Conservation (phyloP, 139 green algal genomes). For the Micromonas commoda region DNA sequence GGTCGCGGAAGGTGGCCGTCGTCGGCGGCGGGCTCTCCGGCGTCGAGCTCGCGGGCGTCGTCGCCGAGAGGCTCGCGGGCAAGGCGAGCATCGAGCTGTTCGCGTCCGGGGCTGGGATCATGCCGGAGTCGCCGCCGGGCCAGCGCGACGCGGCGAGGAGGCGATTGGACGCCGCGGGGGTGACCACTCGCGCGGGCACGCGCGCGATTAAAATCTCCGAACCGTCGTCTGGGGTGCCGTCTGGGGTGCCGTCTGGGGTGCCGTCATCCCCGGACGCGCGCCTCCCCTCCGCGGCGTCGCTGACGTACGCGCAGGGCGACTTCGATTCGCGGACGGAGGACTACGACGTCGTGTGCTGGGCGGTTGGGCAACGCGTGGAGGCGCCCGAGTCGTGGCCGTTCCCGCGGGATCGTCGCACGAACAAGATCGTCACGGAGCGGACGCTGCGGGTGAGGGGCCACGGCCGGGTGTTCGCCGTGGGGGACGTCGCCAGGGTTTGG, state of each 20-base stretch:
- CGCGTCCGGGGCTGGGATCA: slow-evolving; percentile 50
- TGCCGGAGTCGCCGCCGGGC: slow-evolving; percentile 54
- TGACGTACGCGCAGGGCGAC: not conserved
- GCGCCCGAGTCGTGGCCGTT: slow-evolving; percentile 6
- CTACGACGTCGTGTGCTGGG: slow-evolving; percentile 29
- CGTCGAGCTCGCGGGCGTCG: slow-evolving; percentile 75
- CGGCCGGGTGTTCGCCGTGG: slow-evolving; percentile 81
- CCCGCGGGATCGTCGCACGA: not conserved
- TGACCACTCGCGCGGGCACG: slow-evolving; percentile 36
- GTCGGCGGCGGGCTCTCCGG: slow-evolving; percentile 83
- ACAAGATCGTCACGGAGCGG: slow-evolving; percentile 20
- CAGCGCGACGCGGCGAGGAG: slow-evolving; percentile 58
- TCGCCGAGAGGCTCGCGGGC: slow-evolving; percentile 37
- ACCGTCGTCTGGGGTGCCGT: no score
- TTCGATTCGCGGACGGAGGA: not conserved
- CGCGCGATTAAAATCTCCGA: no score
- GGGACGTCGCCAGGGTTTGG: slow-evolving; percentile 59
- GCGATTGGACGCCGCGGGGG: slow-evolving; percentile 48
- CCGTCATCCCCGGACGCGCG: not conserved
- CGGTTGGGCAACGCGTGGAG: slow-evolving; percentile 33
- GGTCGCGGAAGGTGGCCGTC: slow-evolving; percentile 54
- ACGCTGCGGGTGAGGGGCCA: slow-evolving; percentile 37
- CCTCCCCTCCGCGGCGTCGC: not conserved
- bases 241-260: no score
- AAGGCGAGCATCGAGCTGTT: slow-evolving; percentile 55